Evolutionary conservation across 495 filamentous ascomycete species (phyloP), one percentile per base, ranked within the genome.

Genomic region (Amorphotheca resinae): DNA sequence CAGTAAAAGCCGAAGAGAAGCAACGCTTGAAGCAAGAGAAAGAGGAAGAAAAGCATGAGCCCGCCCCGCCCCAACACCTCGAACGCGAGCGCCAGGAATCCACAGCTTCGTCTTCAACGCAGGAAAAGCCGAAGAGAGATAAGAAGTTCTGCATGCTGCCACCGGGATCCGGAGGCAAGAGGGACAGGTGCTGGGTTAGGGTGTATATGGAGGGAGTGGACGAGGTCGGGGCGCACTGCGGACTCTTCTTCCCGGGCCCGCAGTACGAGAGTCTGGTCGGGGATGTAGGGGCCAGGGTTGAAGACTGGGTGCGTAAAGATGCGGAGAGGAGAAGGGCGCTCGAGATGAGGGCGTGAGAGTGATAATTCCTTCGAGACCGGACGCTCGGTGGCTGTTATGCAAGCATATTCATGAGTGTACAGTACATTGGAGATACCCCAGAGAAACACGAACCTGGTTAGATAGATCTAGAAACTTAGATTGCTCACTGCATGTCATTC

Each of bases 221-320:
- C 54, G 83, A 93, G 53, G 83, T 94, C 3, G 76, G 71, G 6
- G 87, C 87, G 2, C 87, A 95, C 58, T 87, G 82, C 40, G 79
- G 83, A 2, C 63, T 95, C 43, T 95, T 95, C 58, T 75, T 85
- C 31, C 63, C 73, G 0, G 72, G 69, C 0, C 66, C 65, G 25
- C 71, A 84, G 31, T 93, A 95, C 57, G 82, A 89, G 54, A 58
- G 59, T 49, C 63, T 93, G 9, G 80, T 93, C 28, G 80, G 76
- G 1, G 84, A 89, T 59, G 79, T 85, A 0, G 80, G 74, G 11
- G 65, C 64, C 14, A 65, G 76, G 46, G 72, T 93, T 26, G 76
- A 82, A 47, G 64, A 64, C 26, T 93, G 87, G 87, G 72, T 91
- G 12, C 63, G 72, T 25, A 76, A 79, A 22, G 75, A 72, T 46